A percentile compares a stretch with the other conserved stretches of the same genome.
These are phyloP conservation scores for Plasmodium cynomolgi DNA, from an alignment of 169 alveolate species.

Conservation along the genomic window DNA sequence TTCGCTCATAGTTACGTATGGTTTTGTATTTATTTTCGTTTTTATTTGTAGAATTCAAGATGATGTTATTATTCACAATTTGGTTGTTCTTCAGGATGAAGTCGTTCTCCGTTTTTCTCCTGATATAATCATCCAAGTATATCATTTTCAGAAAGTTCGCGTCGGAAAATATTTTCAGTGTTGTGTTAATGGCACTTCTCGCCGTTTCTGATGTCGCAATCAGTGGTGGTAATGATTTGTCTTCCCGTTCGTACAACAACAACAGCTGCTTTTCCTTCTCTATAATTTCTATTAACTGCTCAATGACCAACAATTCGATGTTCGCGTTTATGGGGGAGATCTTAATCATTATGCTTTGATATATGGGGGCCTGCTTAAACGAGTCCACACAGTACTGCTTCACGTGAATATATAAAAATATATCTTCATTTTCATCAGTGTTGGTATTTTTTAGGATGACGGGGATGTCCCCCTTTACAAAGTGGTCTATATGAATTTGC, in stretches of 20 bases:
- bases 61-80: constrained; percentile 5
- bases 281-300: constrained; percentile 87
- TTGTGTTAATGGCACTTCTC: constrained; percentile 40
- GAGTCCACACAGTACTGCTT: constrained; percentile 80
- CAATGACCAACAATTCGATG: constrained; percentile 90
- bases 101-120: constrained; percentile 16
- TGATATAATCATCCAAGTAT: constrained; percentile 25
- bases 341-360: constrained; percentile 83
- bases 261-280: constrained; percentile 84
- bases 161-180: constrained; percentile 60
- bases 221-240: constrained; percentile 70
- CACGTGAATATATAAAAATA: constrained; percentile 85
- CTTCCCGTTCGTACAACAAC: constrained; percentile 35
- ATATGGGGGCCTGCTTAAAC: constrained; percentile 83
- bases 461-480: constrained; percentile 91
- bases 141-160: constrained; percentile 24
- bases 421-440: constrained; percentile 84
- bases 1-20: not conserved
- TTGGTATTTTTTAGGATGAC: constrained; percentile 89
- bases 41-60: constrained; percentile 1
- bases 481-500: constrained; percentile 89
- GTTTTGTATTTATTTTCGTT: constrained; percentile 1
- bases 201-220: constrained; percentile 61
- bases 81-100: constrained; percentile 9
- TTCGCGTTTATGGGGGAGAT: constrained; percentile 88